These are phyloP conservation scores for Neostapfia colusana DNA, from an alignment of 176 grass and related monocot genomes.

Conservation along the genomic window DNA sequence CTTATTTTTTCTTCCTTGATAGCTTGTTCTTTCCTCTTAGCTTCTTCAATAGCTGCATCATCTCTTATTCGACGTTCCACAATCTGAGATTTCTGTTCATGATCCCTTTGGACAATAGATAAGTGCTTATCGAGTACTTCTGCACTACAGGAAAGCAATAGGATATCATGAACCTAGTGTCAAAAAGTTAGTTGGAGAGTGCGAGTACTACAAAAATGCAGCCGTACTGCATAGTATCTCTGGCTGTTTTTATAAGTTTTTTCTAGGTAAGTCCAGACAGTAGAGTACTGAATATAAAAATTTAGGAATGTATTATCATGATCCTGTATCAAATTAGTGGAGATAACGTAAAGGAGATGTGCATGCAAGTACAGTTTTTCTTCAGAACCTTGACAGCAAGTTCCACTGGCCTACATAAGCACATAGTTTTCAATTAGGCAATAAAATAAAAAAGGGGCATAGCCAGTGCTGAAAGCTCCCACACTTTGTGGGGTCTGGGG, in stretches of 20 bases:
- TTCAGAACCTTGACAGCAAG: not conserved
- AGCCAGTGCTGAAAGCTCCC: too few relatives aligned
- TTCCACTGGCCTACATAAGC: not conserved
- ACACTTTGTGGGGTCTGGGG: too few relatives aligned
- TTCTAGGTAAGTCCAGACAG: not conserved
- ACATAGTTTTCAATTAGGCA: too few relatives aligned
- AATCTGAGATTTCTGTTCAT: slow-evolving; percentile 84
- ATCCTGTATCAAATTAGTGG: not conserved
- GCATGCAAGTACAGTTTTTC: not conserved
- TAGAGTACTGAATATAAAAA: not conserved
- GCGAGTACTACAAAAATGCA: not conserved
- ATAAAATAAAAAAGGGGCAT: too few relatives aligned
- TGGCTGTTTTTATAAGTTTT: too few relatives aligned
- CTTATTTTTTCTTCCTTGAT: slow-evolving; percentile 71
- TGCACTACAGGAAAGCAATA: slow-evolving; percentile 73
- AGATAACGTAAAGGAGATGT: not conserved
- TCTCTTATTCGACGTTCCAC: slow-evolving; percentile 87
- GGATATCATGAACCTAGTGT: slow-evolving; percentile 25
- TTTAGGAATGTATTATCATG: not conserved
- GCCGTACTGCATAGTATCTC: not conserved
- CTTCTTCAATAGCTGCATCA: slow-evolving; percentile 87
- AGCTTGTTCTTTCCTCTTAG: slow-evolving; percentile 73
- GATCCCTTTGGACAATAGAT: slow-evolving; percentile 73
- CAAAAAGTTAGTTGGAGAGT: slow-evolving; percentile 16
- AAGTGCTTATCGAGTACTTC: slow-evolving; percentile 88